Conservation (phyloP, 352 stramenopile genomes). For the Globisporangium barbulae region DNA sequence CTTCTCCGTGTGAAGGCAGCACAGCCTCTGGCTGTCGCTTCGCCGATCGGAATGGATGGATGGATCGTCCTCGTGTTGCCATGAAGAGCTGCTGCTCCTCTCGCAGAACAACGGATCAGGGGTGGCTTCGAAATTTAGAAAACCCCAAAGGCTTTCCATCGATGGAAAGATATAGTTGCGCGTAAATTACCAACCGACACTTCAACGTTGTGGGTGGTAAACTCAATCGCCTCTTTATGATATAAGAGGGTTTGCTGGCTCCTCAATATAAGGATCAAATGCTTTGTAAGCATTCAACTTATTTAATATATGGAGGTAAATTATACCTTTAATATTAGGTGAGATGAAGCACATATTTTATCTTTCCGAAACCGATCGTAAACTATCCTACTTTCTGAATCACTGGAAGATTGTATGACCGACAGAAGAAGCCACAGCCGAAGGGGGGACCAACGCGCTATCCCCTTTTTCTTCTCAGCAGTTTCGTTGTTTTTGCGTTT, state of each 20-base stretch:
- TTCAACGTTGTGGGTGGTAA: neutral
- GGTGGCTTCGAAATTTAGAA: constrained; percentile 33
- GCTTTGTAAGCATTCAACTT: neutral
- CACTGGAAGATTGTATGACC: constrained; percentile 2
- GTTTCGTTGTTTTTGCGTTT: constrained; percentile 8
- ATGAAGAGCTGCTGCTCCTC: neutral
- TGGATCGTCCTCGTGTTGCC: neutral
- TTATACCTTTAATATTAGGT: neutral
- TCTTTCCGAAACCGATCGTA: neutral
- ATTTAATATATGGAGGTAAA: neutral
- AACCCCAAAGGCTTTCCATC: neutral
- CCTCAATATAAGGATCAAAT: neutral
- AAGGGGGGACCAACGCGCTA: constrained; percentile 5
- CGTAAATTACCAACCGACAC: constrained; percentile 9
- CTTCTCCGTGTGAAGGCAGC: neutral
- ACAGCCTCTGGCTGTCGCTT: neutral
- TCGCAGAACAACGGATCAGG: constrained; percentile 7
- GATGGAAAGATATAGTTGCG: constrained; percentile 5
- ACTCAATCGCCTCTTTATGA: neutral
- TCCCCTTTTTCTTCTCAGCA: neutral
- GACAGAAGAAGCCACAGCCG: neutral
- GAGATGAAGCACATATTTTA: neutral
- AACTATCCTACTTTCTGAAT: neutral
- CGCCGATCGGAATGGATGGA: neutral
- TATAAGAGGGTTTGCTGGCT: neutral